Percentiles rank a stretch among this genome's conserved stretches.
Conservation (phyloP, 305 asterid genomes). For the Fraxinus greggii region DNA sequence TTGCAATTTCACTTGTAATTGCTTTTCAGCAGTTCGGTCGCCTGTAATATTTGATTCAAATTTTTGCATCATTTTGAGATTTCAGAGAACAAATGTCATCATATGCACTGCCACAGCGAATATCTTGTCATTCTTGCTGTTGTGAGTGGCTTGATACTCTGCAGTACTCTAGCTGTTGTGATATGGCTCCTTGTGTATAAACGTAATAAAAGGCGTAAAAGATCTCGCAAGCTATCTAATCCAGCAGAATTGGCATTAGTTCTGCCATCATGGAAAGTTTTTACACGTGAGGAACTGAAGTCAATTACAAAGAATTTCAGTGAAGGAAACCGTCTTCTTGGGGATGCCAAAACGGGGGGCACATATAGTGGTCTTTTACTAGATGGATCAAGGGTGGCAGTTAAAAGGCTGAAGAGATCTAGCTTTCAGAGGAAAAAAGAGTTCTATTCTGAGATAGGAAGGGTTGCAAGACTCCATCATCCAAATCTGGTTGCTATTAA, state of each 20-base stretch:
- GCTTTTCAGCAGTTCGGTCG: not conserved
- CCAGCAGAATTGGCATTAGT: conserved; percentile 84
- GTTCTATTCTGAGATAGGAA: conserved; percentile 91
- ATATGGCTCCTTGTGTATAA: conserved; percentile 80
- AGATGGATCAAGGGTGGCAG: conserved; percentile 91
- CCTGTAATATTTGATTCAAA: conserved; percentile 10
- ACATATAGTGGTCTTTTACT: conserved; percentile 88
- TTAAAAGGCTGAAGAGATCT: conserved; percentile 86
- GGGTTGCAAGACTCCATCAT: conserved; percentile 87
- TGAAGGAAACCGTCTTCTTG: conserved; percentile 91
- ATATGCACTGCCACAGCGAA: conserved; percentile 85
- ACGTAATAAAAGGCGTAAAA: conserved; percentile 70
- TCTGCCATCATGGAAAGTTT: conserved; percentile 88
- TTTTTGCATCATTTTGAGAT: conserved; percentile 17
- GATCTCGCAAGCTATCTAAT: conserved; percentile 68
- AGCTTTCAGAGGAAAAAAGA: conserved; percentile 94
- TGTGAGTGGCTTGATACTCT: conserved; percentile 87
- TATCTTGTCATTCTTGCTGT: conserved; percentile 83
- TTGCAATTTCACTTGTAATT: not conserved
- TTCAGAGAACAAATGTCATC: conserved; percentile 67
- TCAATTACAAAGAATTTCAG: conserved; percentile 89
- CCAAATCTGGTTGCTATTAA: conserved; percentile 86
- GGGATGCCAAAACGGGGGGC: conserved; percentile 96
- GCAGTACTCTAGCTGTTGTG: conserved; percentile 73
- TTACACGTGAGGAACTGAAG: conserved; percentile 80